phyloP scores from a whole-genome alignment of 2,329 filamentous ascomycete genomes.

The Aaosphaeria arxii region DNA sequence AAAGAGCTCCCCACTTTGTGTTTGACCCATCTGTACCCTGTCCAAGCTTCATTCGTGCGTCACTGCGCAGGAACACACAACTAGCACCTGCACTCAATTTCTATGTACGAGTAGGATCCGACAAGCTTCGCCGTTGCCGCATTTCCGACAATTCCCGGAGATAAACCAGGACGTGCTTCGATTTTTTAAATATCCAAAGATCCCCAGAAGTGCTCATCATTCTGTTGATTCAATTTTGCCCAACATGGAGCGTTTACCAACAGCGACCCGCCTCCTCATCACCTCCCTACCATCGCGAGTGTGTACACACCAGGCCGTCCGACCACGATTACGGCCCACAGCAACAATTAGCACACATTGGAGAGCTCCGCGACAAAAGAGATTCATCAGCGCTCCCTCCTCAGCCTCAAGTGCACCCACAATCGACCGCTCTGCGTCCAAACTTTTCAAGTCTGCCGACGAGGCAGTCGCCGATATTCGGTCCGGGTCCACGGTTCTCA shows the following conservation, averaged over 20 bases:
- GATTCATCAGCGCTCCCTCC: slow-evolving; percentile 20
- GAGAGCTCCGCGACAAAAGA: slow-evolving; percentile 18
- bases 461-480: slow-evolving; percentile 37
- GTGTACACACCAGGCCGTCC: slow-evolving; percentile 21
- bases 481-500: slow-evolving; percentile 35
- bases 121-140: not conserved
- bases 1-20: not conserved
- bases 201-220: not conserved
- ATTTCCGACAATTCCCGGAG: slow-evolving; percentile 1
- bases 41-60: not conserved
- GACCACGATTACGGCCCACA: slow-evolving; percentile 22
- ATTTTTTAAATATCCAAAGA: not conserved
- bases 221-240: not conserved
- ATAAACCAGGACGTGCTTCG: not conserved
- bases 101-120: too few relatives aligned
- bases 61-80: not conserved
- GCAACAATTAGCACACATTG: slow-evolving; percentile 16
- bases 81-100: not conserved
- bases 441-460: slow-evolving; percentile 35
- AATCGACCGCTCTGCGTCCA: slow-evolving; percentile 34
- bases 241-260: slow-evolving; percentile 28
- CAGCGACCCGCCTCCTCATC: slow-evolving; percentile 26
- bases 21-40: not conserved
- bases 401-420: slow-evolving; percentile 19
- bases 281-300: slow-evolving; percentile 24